phyloP scores from a whole-genome alignment of 177 flowering plant species.

The Telopea speciosissima region DNA sequence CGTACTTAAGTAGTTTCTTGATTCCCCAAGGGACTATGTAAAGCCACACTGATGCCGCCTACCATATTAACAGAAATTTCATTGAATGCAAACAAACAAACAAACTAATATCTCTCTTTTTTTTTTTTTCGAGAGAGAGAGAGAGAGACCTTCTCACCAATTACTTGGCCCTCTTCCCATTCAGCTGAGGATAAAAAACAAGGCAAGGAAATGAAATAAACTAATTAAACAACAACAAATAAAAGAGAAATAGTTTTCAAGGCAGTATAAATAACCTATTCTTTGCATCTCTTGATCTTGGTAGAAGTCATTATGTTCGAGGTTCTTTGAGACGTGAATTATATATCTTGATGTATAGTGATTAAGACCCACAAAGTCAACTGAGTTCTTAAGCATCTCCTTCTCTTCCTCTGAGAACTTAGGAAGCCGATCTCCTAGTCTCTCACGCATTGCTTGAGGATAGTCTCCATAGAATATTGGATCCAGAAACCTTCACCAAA shows the following conservation, averaged over 20 bases:
- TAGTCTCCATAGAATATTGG: slow-evolving; percentile 80
- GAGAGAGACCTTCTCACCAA: slow-evolving; percentile 69
- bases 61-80: slow-evolving; percentile 16
- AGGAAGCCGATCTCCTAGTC: slow-evolving; percentile 67
- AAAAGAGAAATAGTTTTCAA: slow-evolving; percentile 7
- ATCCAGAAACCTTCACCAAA: slow-evolving; percentile 55
- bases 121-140: slow-evolving; percentile 8
- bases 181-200: slow-evolving; percentile 35
- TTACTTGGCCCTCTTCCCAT: slow-evolving; percentile 54
- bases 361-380: slow-evolving; percentile 82
- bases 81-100: slow-evolving; percentile 6
- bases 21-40: slow-evolving; percentile 95
- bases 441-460: slow-evolving; percentile 71
- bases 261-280: slow-evolving; percentile 35
- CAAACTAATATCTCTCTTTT: neutral
- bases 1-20: slow-evolving; percentile 56
- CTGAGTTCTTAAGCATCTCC: slow-evolving; percentile 41
- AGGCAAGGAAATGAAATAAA: slow-evolving; percentile 4
- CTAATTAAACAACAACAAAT: neutral
- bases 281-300: slow-evolving; percentile 54
- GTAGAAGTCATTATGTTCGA: slow-evolving; percentile 40
- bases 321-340: slow-evolving; percentile 30
- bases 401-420: slow-evolving; percentile 58
- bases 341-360: slow-evolving; percentile 82
- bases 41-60: slow-evolving; percentile 95